A percentile compares a stretch with the other conserved stretches of the same genome.
Evolutionary conservation across 768 basidiomycete species (phyloP).

Genomic region (Tylopilus sp.): DNA sequence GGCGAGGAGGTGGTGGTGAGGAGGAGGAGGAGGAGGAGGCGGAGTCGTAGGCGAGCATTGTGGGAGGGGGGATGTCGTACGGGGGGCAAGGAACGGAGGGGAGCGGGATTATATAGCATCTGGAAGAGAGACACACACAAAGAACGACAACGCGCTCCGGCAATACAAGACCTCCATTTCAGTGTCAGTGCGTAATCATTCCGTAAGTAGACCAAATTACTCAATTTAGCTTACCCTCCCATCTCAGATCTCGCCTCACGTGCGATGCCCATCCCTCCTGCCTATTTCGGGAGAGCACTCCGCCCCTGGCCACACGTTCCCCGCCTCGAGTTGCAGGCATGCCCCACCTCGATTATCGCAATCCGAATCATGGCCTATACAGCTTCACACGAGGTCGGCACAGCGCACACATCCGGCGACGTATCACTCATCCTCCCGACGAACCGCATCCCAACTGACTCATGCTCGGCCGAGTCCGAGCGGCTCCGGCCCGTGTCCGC

Average conservation of each 20-base stretch:
- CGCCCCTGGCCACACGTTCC: conserved; percentile 25
- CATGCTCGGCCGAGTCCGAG: neutral
- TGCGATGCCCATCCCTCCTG: conserved; percentile 17
- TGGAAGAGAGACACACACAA: conserved; percentile 27
- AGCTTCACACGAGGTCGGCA: conserved; percentile 2
- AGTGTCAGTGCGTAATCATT: conserved; percentile 29
- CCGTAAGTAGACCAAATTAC: conserved; percentile 19
- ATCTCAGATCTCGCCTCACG: conserved; percentile 33
- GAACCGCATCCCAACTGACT: conserved; percentile 15
- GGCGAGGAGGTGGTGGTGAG: conserved; percentile 17
- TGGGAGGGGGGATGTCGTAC: neutral
- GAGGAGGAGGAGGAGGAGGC: conserved; percentile 19
- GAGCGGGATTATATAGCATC: conserved; percentile 31
- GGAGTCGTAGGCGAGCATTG: conserved; percentile 17
- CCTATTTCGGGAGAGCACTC: conserved; percentile 13
- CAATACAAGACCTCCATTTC: conserved; percentile 22
- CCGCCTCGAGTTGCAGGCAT: conserved; percentile 29
- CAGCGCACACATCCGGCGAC: neutral
- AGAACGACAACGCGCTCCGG: conserved; percentile 26
- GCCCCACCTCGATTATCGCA: conserved; percentile 29
- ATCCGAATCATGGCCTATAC: conserved; percentile 17
- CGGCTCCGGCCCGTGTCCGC: conserved; percentile 5
- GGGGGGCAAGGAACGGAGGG: conserved; percentile 12
- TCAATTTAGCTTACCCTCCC: conserved; percentile 11
- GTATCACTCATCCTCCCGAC: neutral